These are phyloP conservation scores for Euclidium syriacum DNA, from an alignment of 345 rosid genomes.

Conservation along the genomic window DNA sequence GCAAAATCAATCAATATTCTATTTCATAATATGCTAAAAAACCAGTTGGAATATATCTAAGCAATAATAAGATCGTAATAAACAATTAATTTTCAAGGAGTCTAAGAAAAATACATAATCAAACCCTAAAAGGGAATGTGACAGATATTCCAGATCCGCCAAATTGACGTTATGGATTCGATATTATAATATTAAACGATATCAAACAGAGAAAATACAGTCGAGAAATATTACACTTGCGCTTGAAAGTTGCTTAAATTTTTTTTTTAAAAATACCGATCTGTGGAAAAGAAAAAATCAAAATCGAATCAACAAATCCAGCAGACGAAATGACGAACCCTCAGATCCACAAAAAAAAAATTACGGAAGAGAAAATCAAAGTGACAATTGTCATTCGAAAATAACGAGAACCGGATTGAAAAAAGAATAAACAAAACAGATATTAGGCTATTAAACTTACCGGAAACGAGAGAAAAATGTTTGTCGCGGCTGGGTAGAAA, in stretches of 20 bases:
- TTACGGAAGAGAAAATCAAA: not conserved
- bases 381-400: conserved; percentile 9
- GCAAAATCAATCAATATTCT: not conserved
- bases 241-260: not conserved
- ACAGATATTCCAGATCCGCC: conserved; percentile 15
- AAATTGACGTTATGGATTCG: conserved; percentile 2
- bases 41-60: not conserved
- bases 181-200: not conserved
- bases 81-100: not conserved
- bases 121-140: not conserved
- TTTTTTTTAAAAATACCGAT: not conserved
- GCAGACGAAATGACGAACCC: not conserved
- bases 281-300: not conserved
- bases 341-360: not conserved
- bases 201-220: not conserved
- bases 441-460: not conserved
- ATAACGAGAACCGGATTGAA: not conserved
- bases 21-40: not conserved
- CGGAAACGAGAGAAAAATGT: not conserved
- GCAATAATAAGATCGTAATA: not conserved
- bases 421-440: not conserved
- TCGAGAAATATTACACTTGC: not conserved
- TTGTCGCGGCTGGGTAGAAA: not conserved
- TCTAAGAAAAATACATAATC: not conserved
- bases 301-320: not conserved